A percentile compares a stretch with the other conserved stretches of the same genome.
Conservation (phyloP, 2,329 filamentous ascomycete genomes). For the Grosmannia huntii region DNA sequence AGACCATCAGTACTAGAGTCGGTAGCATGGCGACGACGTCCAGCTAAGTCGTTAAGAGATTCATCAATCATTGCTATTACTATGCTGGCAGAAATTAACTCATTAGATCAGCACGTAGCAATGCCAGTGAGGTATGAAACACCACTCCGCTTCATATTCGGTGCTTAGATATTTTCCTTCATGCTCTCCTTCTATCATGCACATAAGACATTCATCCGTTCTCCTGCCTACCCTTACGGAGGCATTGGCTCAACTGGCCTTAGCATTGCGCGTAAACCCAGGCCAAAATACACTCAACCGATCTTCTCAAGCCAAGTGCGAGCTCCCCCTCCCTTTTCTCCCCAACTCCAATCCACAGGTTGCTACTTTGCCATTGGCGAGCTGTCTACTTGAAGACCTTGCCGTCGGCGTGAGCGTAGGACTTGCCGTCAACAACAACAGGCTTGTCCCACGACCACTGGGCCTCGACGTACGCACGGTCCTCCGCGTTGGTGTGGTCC, state of each 20-base stretch:
- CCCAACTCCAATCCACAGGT: background rate
- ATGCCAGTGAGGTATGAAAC: too few species aligned
- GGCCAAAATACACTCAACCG: background rate
- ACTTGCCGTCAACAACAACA: constrained; percentile 69
- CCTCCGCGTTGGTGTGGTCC: constrained; percentile 72
- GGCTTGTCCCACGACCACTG: constrained; percentile 90
- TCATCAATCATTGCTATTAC: too few species aligned
- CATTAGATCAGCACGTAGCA: too few species aligned
- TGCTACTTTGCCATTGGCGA: background rate
- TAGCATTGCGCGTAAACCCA: background rate
- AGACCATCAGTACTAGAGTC: too few species aligned
- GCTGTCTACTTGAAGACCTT: constrained; percentile 96
- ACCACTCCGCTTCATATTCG: background rate
- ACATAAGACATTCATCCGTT: background rate
- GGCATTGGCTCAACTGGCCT: background rate
- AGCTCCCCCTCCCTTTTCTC: background rate
- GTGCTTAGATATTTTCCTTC: background rate
- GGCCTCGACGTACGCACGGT: constrained; percentile 74
- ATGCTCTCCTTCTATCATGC: background rate
- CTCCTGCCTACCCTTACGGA: background rate
- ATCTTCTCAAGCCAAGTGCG: background rate
- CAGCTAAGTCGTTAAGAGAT: too few species aligned
- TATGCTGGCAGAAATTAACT: too few species aligned
- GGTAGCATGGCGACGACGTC: too few species aligned
- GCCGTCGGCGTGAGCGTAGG: constrained; percentile 75